Conservation (phyloP, 177 flowering plant genomes). For the Vitis hybrid region DNA sequence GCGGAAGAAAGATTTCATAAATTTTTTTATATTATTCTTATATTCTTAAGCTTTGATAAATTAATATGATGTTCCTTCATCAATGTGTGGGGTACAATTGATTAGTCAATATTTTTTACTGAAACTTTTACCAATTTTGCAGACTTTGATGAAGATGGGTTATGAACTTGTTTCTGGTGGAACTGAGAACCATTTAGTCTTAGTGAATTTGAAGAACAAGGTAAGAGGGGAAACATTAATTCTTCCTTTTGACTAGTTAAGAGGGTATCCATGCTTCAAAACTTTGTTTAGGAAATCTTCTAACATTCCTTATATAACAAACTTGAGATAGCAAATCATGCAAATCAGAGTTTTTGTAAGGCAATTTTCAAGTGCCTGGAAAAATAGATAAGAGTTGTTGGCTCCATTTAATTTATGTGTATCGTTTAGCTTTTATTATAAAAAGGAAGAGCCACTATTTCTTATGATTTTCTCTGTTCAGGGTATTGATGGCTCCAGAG, state of each 20-base stretch:
- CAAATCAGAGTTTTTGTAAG: too few relatives aligned
- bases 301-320: too few relatives aligned
- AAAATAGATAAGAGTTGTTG: too few relatives aligned
- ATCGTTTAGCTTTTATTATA: too few relatives aligned
- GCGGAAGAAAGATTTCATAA: background rate
- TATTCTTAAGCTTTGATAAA: too few relatives aligned
- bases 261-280: too few relatives aligned
- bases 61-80: background rate
- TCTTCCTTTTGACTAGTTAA: background rate
- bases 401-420: too few relatives aligned
- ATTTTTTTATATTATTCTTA: background rate
- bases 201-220: conserved; percentile 94
- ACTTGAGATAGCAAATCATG: too few relatives aligned
- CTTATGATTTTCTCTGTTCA: conserved; percentile 18
- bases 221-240: conserved; percentile 33
- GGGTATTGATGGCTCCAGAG: conserved; percentile 99
- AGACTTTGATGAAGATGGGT: conserved; percentile 68
- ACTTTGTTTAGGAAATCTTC: too few relatives aligned
- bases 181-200: conserved; percentile 94
- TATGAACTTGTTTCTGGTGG: conserved; percentile 99
- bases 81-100: background rate
- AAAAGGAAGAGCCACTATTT: background rate
- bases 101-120: background rate
- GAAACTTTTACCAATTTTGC: conserved; percentile 19
- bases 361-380: too few relatives aligned